phyloP scores from a whole-genome alignment of 768 basidiomycete genomes.

The Clavaria fumosa region DNA sequence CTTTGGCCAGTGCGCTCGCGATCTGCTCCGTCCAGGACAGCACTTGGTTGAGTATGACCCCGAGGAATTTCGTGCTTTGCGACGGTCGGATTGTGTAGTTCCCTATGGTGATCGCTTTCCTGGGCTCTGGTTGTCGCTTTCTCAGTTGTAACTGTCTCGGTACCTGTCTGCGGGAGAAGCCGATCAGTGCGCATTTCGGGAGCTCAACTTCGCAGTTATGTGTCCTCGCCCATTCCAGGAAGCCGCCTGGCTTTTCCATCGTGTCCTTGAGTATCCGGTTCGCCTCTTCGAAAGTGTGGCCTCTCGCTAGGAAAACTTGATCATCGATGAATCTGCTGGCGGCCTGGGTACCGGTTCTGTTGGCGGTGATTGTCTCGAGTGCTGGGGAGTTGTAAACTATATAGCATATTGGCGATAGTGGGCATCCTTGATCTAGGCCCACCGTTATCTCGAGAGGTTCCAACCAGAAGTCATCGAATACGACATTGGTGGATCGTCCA shows the following conservation, averaged over 20 bases:
- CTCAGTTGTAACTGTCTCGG: neutral
- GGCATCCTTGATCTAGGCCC: conserved; percentile 22
- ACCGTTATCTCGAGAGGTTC: conserved; percentile 11
- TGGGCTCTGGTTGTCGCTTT: neutral
- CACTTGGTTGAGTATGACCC: conserved; percentile 15
- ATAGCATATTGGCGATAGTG: conserved; percentile 15
- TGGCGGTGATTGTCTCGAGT: conserved; percentile 7
- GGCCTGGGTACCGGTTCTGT: conserved; percentile 1
- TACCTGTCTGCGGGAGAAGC: neutral
- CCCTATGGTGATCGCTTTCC: neutral
- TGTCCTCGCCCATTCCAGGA: neutral
- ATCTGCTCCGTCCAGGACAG: conserved; percentile 16
- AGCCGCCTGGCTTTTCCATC: neutral
- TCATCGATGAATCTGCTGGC: conserved; percentile 8
- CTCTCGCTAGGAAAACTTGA: conserved; percentile 2
- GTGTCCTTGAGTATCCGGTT: conserved; percentile 1
- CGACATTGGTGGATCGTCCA: conserved; percentile 4
- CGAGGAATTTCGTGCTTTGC: neutral
- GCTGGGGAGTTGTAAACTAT: conserved; percentile 7
- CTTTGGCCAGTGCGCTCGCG: conserved; percentile 11
- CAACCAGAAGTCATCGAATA: conserved; percentile 14
- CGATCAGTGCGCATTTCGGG: neutral
- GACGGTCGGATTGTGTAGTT: neutral
- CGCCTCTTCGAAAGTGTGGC: conserved; percentile 4
- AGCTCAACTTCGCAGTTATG: neutral